Evolutionary conservation across 2,329 filamentous ascomycete genomes (phyloP).

Genomic region (Simplicillium sp.): DNA sequence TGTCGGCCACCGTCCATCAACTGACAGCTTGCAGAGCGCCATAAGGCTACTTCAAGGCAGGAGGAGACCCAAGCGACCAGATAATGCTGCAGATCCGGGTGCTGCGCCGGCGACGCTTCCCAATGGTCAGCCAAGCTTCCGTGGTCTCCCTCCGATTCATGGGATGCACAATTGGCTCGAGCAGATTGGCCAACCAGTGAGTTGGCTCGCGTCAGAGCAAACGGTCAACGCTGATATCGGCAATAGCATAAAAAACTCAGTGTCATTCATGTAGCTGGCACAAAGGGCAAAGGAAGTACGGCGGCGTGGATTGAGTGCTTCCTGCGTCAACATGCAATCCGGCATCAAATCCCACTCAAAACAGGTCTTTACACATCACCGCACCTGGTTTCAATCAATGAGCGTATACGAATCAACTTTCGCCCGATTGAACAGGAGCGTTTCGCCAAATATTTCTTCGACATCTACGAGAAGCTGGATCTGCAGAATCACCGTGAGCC

Average conservation of each 20-base stretch:
- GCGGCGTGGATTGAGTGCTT: slow-evolving; percentile 36
- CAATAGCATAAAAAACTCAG: slow-evolving; percentile 20
- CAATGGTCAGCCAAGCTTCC: too few relatives aligned
- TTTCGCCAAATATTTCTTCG: slow-evolving; percentile 35
- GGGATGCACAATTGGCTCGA: too few relatives aligned
- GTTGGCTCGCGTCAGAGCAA: too few relatives aligned
- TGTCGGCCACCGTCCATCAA: too few relatives aligned
- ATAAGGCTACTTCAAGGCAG: too few relatives aligned
- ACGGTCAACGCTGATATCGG: too few relatives aligned
- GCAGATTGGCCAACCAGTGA: too few relatives aligned
- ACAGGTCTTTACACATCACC: slow-evolving; percentile 41
- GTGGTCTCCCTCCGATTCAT: too few relatives aligned
- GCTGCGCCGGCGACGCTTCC: too few relatives aligned
- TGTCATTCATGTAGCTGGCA: slow-evolving; percentile 41
- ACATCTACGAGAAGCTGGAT: slow-evolving; percentile 28
- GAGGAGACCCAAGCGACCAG: too few relatives aligned
- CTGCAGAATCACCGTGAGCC: slow-evolving; percentile 8
- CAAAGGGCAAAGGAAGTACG: slow-evolving; percentile 45
- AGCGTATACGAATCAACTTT: slow-evolving; percentile 32
- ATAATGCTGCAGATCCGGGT: too few relatives aligned
- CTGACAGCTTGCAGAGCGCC: too few relatives aligned
- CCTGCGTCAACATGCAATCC: slow-evolving; percentile 18
- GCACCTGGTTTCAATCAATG: slow-evolving; percentile 30
- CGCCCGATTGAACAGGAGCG: slow-evolving; percentile 21
- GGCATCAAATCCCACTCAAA: slow-evolving; percentile 14